Evolutionary conservation across 2,329 filamentous ascomycete genomes (phyloP).

Genomic region (Lachnellula arida): DNA sequence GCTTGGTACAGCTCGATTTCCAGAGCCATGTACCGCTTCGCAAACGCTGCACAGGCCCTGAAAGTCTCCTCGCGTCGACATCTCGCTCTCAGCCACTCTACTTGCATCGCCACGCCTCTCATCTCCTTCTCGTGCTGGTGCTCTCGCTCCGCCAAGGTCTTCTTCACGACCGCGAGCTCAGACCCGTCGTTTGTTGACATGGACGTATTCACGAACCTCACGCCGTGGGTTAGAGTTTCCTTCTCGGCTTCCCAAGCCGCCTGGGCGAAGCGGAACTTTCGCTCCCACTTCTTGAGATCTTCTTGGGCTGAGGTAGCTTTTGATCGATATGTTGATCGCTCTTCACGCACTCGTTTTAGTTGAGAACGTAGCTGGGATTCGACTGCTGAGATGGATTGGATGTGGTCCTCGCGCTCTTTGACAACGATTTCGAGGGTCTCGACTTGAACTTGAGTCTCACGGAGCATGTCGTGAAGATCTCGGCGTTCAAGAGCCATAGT

Average conservation of each 20-base stretch:
- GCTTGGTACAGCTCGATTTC: constrained; percentile 79
- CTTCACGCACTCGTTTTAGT: constrained; percentile 64
- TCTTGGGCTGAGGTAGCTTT: constrained; percentile 18
- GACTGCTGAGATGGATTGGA: constrained; percentile 52
- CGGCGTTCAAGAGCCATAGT: constrained; percentile 53
- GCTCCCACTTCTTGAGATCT: constrained; percentile 31
- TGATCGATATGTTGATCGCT: constrained; percentile 44
- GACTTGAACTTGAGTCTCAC: constrained; percentile 57
- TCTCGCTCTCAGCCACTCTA: constrained; percentile 81
- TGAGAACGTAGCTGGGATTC: constrained; percentile 60
- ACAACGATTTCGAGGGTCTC: constrained; percentile 71
- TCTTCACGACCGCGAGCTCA: constrained; percentile 35
- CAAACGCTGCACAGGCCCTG: constrained; percentile 74
- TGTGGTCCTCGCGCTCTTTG: constrained; percentile 60
- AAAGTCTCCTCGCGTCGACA: constrained; percentile 77
- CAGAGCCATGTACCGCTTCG: constrained; percentile 77
- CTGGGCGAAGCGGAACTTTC: constrained; percentile 36
- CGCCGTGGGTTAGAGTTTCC: constrained; percentile 35
- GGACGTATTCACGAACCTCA: constrained; percentile 37
- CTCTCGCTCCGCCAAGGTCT: constrained; percentile 41
- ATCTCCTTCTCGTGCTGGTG: constrained; percentile 70
- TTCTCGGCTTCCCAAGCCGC: constrained; percentile 41
- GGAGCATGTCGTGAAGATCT: constrained; percentile 56
- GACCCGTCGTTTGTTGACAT: constrained; percentile 34
- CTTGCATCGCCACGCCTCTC: constrained; percentile 79